Conservation (phyloP, 768 basidiomycete genomes). For the Trametes villosa region DNA sequence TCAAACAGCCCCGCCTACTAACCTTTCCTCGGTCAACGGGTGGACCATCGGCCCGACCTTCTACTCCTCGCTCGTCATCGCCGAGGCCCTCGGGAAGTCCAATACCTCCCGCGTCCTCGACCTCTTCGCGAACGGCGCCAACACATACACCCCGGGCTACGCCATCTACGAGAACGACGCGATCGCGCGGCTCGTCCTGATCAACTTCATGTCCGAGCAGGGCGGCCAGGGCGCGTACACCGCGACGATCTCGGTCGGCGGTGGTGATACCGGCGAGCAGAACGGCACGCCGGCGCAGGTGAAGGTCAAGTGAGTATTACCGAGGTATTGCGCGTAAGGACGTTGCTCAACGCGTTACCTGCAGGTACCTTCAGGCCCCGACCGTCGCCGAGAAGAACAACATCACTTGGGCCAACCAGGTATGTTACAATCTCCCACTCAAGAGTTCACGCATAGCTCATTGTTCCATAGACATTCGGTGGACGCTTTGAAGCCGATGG, state of each 20-base stretch:
- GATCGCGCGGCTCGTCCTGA: slow-evolving; percentile 46
- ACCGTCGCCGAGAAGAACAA: slow-evolving; percentile 46
- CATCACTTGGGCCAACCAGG: slow-evolving; percentile 57
- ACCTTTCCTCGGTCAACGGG: slow-evolving; percentile 39
- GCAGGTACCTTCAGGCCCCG: slow-evolving; percentile 40
- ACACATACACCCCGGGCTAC: slow-evolving; percentile 49
- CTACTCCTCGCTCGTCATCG: slow-evolving; percentile 49
- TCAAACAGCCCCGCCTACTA: slow-evolving; percentile 47
- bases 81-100: slow-evolving; percentile 50
- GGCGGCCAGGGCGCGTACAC: slow-evolving; percentile 45
- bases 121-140: slow-evolving; percentile 36
- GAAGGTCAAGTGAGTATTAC: slow-evolving; percentile 42
- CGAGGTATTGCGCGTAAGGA: background rate
- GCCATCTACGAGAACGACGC: slow-evolving; percentile 51
- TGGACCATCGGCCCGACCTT: slow-evolving; percentile 55
- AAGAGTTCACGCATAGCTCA: slow-evolving; percentile 1
- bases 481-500: slow-evolving; percentile 45
- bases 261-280: slow-evolving; percentile 24
- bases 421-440: slow-evolving; percentile 24
- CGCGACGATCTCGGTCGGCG: slow-evolving; percentile 41
- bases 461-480: slow-evolving; percentile 32
- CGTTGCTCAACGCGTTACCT: background rate
- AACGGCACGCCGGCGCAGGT: slow-evolving; percentile 32
- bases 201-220: slow-evolving; percentile 52
- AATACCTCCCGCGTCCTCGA: slow-evolving; percentile 49